These are phyloP conservation scores for Euphrasia confusa DNA, from an alignment of 257 asterid species.

Conservation along the genomic window DNA sequence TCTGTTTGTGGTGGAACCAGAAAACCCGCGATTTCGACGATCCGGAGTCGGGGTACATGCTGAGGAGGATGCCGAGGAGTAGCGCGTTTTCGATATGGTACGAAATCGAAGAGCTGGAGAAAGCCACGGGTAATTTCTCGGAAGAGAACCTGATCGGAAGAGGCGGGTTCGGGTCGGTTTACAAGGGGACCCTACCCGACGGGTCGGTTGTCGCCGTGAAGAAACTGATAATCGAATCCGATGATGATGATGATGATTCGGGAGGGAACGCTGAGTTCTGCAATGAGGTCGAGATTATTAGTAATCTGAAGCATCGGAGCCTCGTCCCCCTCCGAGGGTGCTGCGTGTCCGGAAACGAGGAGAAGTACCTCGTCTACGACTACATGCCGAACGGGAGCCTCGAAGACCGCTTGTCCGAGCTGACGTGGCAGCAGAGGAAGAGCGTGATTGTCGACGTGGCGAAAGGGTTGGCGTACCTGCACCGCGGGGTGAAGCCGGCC, in stretches of 20 bases:
- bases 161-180: conserved; percentile 85
- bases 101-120: conserved; percentile 65
- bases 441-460: conserved; percentile 82
- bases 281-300: conserved; percentile 91
- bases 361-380: conserved; percentile 74
- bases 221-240: conserved; percentile 70
- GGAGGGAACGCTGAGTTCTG: conserved; percentile 71
- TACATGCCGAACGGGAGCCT: conserved; percentile 90
- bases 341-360: conserved; percentile 56
- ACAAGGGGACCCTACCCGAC: conserved; percentile 60
- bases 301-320: conserved; percentile 84
- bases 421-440: conserved; percentile 83
- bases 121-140: conserved; percentile 63
- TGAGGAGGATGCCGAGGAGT: conserved; percentile 45
- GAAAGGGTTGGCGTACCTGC: conserved; percentile 64
- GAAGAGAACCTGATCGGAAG: conserved; percentile 66
- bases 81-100: conserved; percentile 61
- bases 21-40: conserved; percentile 25
- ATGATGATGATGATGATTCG: no score
- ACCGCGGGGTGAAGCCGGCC: conserved; percentile 78
- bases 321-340: conserved; percentile 85
- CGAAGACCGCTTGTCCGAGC: conserved; percentile 52
- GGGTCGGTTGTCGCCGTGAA: conserved; percentile 79
- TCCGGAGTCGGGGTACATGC: conserved; percentile 30
- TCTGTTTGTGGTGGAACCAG: conserved; percentile 60